A percentile compares a stretch with the other conserved stretches of the same genome.
Evolutionary conservation across 2,329 filamentous ascomycete species (phyloP).

Genomic region (Phoma sp.): DNA sequence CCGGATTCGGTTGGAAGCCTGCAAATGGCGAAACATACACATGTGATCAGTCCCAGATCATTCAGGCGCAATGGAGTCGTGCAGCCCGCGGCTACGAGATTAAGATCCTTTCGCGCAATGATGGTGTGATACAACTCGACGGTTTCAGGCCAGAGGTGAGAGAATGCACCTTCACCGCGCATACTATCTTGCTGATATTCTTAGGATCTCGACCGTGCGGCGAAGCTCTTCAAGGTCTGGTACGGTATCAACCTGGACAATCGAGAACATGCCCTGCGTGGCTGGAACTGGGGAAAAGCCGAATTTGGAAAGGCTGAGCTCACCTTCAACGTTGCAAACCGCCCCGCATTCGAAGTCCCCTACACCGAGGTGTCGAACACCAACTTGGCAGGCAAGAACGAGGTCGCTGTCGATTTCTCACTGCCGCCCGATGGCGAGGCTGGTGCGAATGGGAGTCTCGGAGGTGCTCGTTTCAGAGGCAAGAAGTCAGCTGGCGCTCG

Average conservation of each 20-base stretch:
- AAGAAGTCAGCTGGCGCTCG: conserved; percentile 87
- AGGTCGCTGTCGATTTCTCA: conserved; percentile 94
- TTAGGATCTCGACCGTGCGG: conserved; percentile 85
- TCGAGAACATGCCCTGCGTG: conserved; percentile 91
- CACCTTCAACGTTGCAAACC: conserved; percentile 94
- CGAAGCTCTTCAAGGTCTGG: conserved; percentile 97
- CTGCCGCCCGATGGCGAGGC: conserved; percentile 75
- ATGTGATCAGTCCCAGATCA: conserved; percentile 84
- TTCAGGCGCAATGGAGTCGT: conserved; percentile 90
- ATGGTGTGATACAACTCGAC: conserved; percentile 89
- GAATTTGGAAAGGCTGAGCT: conserved; percentile 96
- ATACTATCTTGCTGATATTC: conserved; percentile 11
- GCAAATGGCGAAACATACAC: conserved; percentile 89
- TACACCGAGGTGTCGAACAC: conserved; percentile 98
- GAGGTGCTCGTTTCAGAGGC: conserved; percentile 75
- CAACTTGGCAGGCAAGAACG: conserved; percentile 95
- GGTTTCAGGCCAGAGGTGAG: conserved; percentile 85
- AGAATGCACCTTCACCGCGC: background rate
- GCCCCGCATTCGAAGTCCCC: conserved; percentile 93
- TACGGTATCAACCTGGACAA: conserved; percentile 92
- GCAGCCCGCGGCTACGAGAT: conserved; percentile 92
- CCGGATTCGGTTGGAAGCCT: conserved; percentile 94
- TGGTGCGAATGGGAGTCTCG: conserved; percentile 74
- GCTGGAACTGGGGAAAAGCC: conserved; percentile 99
- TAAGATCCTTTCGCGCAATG: conserved; percentile 84